phyloP scores from a whole-genome alignment of 192 early-diverging fungal species.

The Coemansia sp. region DNA sequence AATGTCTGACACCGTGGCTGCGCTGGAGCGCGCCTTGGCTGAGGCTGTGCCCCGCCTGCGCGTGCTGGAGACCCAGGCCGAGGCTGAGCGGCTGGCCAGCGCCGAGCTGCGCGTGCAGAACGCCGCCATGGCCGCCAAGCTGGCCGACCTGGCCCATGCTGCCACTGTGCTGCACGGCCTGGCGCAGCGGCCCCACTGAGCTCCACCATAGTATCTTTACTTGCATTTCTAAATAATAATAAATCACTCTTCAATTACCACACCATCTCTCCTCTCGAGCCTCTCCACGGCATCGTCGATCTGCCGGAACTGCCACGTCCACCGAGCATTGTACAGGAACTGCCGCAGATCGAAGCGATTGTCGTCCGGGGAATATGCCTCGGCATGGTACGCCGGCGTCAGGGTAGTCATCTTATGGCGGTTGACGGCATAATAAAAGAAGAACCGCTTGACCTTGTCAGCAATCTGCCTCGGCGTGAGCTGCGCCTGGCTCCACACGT shows the following conservation, averaged over 20 bases:
- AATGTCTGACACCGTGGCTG: slow-evolving; percentile 11
- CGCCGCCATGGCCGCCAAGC: slow-evolving; percentile 13
- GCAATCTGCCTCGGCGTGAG: slow-evolving; percentile 65
- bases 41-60: slow-evolving; percentile 36
- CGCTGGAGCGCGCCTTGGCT: slow-evolving; percentile 28
- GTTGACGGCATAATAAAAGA: slow-evolving; percentile 96
- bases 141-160: slow-evolving; percentile 9
- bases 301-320: slow-evolving; percentile 90
- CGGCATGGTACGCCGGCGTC: slow-evolving; percentile 94
- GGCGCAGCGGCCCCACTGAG: not conserved
- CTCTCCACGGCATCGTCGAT: slow-evolving; percentile 70
- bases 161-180: not conserved
- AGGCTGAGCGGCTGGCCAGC: slow-evolving; percentile 10
- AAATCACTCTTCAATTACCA: not conserved
- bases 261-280: not conserved
- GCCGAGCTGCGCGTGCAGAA: slow-evolving; percentile 21
- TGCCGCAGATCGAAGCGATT: slow-evolving; percentile 97
- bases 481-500: slow-evolving; percentile 62
- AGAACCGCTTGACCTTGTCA: slow-evolving; percentile 92
- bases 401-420: slow-evolving; percentile 98
- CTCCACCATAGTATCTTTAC: not conserved
- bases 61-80: slow-evolving; percentile 22
- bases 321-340: slow-evolving; percentile 90
- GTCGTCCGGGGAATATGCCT: slow-evolving; percentile 94
- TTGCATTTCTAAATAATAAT: not conserved